Percentiles rank a stretch among this genome's conserved stretches.
These are phyloP conservation scores for Naegleria gruberi DNA, from an alignment of 208 protist genomes.

Conservation along the genomic window DNA sequence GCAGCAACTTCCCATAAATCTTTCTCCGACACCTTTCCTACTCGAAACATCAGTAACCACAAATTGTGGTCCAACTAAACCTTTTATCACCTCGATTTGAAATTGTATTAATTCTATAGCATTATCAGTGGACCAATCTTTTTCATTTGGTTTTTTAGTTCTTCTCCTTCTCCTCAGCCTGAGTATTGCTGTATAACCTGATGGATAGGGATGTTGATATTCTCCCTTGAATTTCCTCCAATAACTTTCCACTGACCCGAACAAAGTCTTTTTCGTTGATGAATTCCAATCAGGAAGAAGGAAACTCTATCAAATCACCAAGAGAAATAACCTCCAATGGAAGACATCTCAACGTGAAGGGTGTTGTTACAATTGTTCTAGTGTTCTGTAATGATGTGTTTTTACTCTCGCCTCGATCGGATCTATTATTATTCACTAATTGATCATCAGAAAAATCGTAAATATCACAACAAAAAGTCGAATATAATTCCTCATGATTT, in stretches of 20 bases:
- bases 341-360: not conserved
- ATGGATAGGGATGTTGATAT: not conserved
- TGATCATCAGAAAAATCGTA: too few relatives aligned
- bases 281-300: not conserved
- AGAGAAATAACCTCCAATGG: not conserved
- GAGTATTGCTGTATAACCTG: not conserved
- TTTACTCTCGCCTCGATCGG: too few relatives aligned
- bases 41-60: not conserved
- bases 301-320: not conserved
- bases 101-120: not conserved
- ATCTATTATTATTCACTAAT: too few relatives aligned
- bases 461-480: too few relatives aligned
- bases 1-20: not conserved
- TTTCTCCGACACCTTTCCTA: not conserved
- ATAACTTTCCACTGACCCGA: not conserved
- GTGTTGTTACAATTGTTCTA: too few relatives aligned
- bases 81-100: not conserved
- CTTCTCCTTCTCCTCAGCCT: not conserved
- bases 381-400: too few relatives aligned
- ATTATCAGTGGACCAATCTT: not conserved
- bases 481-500: too few relatives aligned
- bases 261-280: not conserved
- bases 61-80: not conserved
- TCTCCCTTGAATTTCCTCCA: slow-evolving; percentile 6
- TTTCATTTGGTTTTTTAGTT: not conserved